Evolutionary conservation across 768 basidiomycete genomes (phyloP), one percentile per base, ranked within the genome.

Genomic region (Boletus reticuloceps): DNA sequence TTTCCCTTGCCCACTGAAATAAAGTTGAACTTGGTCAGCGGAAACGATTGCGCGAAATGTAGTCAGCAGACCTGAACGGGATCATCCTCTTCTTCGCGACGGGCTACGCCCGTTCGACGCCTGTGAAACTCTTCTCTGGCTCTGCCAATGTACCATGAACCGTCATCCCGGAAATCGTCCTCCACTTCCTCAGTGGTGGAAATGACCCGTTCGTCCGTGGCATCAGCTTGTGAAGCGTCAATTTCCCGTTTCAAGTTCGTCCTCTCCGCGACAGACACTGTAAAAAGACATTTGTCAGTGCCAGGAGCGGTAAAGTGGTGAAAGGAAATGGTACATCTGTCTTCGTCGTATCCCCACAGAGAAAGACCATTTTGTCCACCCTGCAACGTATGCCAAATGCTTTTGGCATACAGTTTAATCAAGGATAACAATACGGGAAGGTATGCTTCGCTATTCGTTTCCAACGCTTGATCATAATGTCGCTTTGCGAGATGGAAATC

Each of bases 401-500:
- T 95, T 17, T 87, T 84, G 10, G 83, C 68, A 67, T 98, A 90
- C 29, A 99, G 73, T 67, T 91, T 92, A 48, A 83, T 73, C 38
- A 98, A 75, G 4, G 93, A 94, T 19, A 98, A 73, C 27, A 83
- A 71, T 44, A 97, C 90, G 0, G 96, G 94, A 22, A 98, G 74
- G 66, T 91, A 94, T 0, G 94, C 95, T 65, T 98, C 94, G 40
- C 76, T 67, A 64, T 95, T 95, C 5, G 90, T 91, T 59, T 95
- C 92, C 41, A 91, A 70, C 6, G 94, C 92, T 51, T 87, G 72
- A 69, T 98, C 97, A 69, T 98, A 98, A 68, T 95, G 89, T 20
- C 97, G 80, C 71, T 98, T 99, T 0, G 97, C 97, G 19, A 98
- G 82, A 70, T 97, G 89, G 77, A 92, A 98, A 71, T 99, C 97